Conservation (phyloP, 176 grass and related monocot genomes). For the Olyra latifolia region DNA sequence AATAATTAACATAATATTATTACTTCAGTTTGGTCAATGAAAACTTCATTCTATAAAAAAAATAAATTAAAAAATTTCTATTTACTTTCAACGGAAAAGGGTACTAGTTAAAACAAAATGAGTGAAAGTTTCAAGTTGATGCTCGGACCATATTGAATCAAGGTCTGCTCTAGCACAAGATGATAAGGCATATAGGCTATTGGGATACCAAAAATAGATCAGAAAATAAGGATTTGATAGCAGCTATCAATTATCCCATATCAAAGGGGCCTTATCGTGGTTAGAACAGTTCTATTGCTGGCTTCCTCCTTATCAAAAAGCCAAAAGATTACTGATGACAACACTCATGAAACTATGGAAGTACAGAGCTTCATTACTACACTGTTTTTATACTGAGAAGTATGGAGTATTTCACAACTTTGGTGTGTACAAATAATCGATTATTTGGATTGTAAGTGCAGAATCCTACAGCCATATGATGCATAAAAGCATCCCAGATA, state of each 20-base stretch:
- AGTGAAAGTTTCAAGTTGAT: background rate
- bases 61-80: background rate
- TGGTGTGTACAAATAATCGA: background rate
- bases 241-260: background rate
- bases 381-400: background rate
- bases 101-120: background rate
- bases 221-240: background rate
- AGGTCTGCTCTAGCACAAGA: slow-evolving; percentile 19
- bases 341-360: background rate
- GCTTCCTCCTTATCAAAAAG: background rate
- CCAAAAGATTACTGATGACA: background rate
- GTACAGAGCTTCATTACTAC: background rate
- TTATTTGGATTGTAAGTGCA: background rate
- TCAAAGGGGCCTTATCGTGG: background rate
- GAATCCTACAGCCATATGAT: background rate
- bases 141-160: background rate
- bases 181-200: background rate
- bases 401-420: background rate
- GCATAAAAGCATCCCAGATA: background rate
- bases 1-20: slow-evolving; percentile 26
- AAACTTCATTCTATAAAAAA: slow-evolving; percentile 9
- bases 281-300: background rate
- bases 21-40: slow-evolving; percentile 12
- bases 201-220: background rate
- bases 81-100: background rate